Evolutionary conservation across 768 basidiomycete genomes (phyloP).

Genomic region (Suillus decipiens): DNA sequence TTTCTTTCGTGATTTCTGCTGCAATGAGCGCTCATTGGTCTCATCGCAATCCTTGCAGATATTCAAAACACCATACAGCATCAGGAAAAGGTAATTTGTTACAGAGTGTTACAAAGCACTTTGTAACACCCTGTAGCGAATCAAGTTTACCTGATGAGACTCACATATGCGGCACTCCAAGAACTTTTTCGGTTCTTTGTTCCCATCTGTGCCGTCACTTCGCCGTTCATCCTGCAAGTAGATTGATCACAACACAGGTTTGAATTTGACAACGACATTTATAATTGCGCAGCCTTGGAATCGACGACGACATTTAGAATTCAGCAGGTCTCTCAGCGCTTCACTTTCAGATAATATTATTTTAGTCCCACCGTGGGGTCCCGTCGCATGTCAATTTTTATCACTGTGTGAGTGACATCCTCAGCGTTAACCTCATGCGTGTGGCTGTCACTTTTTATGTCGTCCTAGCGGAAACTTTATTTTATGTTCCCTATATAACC

Average conservation of each 20-base stretch:
- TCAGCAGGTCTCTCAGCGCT: neutral
- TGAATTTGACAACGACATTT: neutral
- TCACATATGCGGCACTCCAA: neutral
- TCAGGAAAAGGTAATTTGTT: too few species aligned
- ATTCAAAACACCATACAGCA: neutral
- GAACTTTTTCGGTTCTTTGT: neutral
- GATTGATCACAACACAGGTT: neutral
- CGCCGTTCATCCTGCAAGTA: neutral
- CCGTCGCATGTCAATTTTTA: neutral
- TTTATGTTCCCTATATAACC: neutral
- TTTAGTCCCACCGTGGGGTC: neutral
- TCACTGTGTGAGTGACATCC: slow-evolving; percentile 2
- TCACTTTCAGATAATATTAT: neutral
- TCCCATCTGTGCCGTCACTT: neutral
- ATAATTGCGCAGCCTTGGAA: neutral
- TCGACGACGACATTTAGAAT: neutral
- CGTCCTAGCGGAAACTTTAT: neutral
- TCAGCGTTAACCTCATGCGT: neutral
- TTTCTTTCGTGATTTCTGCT: neutral
- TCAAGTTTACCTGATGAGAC: too few species aligned
- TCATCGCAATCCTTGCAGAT: neutral
- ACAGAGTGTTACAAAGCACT: too few species aligned
- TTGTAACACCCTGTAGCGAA: too few species aligned
- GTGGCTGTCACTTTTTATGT: neutral
- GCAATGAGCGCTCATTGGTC: neutral